phyloP scores from a whole-genome alignment of 305 asterid species.

The Coffea humblotiana region DNA sequence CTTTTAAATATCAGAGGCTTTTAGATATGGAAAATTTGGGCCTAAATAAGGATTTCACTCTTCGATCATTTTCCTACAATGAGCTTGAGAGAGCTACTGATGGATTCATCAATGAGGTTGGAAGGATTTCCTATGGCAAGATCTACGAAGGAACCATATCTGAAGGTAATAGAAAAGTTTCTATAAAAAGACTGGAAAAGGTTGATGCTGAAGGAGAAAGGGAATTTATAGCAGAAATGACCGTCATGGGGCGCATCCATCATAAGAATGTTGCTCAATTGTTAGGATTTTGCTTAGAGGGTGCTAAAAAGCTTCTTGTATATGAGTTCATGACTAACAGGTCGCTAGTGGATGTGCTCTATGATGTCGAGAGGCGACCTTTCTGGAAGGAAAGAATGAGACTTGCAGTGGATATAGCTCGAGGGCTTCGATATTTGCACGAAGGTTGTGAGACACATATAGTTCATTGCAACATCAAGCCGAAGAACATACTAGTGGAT shows the following conservation, averaged over 20 bases:
- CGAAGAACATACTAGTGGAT: constrained; percentile 27
- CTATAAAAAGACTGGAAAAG: constrained; percentile 12
- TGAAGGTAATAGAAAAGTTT: constrained; percentile 25
- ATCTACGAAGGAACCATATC: constrained; percentile 24
- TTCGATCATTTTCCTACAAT: constrained; percentile 29
- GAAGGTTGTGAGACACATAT: constrained; percentile 30
- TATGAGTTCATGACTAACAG: constrained; percentile 14
- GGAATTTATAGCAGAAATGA: not conserved
- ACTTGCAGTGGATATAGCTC: constrained; percentile 29
- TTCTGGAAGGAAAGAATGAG: constrained; percentile 26
- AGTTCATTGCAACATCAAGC: constrained; percentile 33
- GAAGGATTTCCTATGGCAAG: constrained; percentile 15
- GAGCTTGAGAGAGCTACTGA: constrained; percentile 36
- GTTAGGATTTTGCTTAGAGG: constrained; percentile 33
- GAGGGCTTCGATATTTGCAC: constrained; percentile 27
- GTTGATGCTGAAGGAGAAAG: constrained; percentile 3
- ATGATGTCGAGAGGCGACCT: constrained; percentile 11
- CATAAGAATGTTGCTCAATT: constrained; percentile 28
- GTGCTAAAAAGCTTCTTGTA: not conserved
- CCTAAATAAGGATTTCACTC: constrained; percentile 25
- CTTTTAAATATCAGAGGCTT: constrained; percentile 22
- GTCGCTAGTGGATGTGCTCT: constrained; percentile 30
- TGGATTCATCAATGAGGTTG: constrained; percentile 23
- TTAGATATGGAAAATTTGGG: constrained; percentile 18
- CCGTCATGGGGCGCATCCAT: constrained; percentile 25